Evolutionary conservation across 257 asterid genomes (phyloP), one percentile per base, ranked within the genome.

Genomic region (Leptodermis oblonga): DNA sequence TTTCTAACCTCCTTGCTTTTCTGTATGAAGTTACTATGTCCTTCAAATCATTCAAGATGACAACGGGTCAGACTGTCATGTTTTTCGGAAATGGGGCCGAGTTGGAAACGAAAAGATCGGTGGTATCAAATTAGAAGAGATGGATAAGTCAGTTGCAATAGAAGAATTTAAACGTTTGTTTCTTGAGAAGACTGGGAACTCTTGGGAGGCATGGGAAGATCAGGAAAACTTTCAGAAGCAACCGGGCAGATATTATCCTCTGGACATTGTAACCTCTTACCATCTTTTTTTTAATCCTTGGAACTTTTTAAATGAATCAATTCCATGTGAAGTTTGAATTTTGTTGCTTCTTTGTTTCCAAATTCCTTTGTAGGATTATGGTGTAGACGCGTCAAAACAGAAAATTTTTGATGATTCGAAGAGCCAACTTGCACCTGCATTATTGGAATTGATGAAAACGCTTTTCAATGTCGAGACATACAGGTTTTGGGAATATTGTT

Each of bases 71-170:
- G 90, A 84, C 15, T 91, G 97, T 72, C 74, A 86, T 65, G 92
- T 94, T 58, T 94, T 91, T 67, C 97, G 97, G 41, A 94, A 94
- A 82, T 94, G 97, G 99, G 97, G 97, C 65, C 95, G 99, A 73
- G 95, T 94, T 77, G 99, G 97, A 68, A 94, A 76, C 56, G 99
- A 94, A 68, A 94, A 85, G 77, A 87, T 94, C 65, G 97, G 97
- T 55, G 93, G 96, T 59, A 77, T 17, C 69, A 94, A 91, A 82
- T 68, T 94, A 74, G 87, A 86, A 1, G 87, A 76, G 73, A 81
- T 86, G 91, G 53, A 83, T 41, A 87, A 82, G 74, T 83, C 83
- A 55, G 90, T 79, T 34, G 97, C 99, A 18, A 84, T 88, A 68
- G 76, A 60, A 62, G 95, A 87, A 79, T 93, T 93, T 79, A 87